Evolutionary conservation across 805 yeast genomes (phyloP), one percentile per base, ranked within the genome.

Genomic region (Hanseniaspora singularis): DNA sequence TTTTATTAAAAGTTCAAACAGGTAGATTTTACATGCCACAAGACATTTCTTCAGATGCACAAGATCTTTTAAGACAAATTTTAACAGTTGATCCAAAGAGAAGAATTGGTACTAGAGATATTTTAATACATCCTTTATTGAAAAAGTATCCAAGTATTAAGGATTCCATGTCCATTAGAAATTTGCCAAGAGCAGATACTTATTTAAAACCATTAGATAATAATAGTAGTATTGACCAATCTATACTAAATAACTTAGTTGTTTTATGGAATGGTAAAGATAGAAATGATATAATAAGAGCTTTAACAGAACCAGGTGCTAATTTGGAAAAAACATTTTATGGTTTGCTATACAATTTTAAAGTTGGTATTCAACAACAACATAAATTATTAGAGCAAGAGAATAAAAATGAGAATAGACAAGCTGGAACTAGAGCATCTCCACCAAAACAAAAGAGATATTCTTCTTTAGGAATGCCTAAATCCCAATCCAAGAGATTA

Each of bases 21-120:
- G 98, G 98, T 33, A 73, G 75, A 56, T 92, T 79, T 61, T 73
- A 73, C 49, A 84, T 89, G 79, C 96, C 96, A 31, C 71, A 70
- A 37, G 78, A 80, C 50, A 67, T 92, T 33, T 81, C 94, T 2
- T 54, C 68, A 26, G 95, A 92, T 54, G 97, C 98, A 4, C 78
- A 77, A 58, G 96, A 92, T 63, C 71, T 92, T 52, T 81, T 92
- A 45, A 64, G 77, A 51, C 71, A 72, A 51, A 92, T 92, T 82
- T 71, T 92, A 49, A 75, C 76, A 20, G 94, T 88, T 4, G 77
- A 87, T 53, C 97, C 98, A 14, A 67, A 64, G 23, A 71, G 76
- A 33, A 74, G 98, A 64, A 87, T 92, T 52, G 72, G 78, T 33
- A 83, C 94, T 50, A 74, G 73, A 49, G 83, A 78, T 40, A 84